phyloP scores from a whole-genome alignment of 2,329 filamentous ascomycete genomes.

The Pseudopyricularia javanii region DNA sequence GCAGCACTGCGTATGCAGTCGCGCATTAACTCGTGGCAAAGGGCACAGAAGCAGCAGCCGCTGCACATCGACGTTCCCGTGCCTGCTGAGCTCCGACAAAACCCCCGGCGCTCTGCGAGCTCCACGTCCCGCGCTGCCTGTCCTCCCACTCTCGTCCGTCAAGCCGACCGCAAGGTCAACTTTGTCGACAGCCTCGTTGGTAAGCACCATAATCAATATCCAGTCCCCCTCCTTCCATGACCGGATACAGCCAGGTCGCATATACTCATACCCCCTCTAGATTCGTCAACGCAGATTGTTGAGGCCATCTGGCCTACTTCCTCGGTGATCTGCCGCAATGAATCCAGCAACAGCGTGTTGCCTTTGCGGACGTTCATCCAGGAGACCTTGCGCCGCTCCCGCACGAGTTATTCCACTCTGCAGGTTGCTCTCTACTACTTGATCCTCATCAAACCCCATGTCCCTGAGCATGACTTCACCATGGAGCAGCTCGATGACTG shows the following conservation, averaged over 20 bases:
- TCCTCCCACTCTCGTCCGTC: slow-evolving; percentile 68
- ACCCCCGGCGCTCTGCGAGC: slow-evolving; percentile 44
- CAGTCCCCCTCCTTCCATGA: neutral
- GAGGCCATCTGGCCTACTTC: slow-evolving; percentile 95
- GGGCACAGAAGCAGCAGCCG: slow-evolving; percentile 12
- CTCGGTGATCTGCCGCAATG: slow-evolving; percentile 63
- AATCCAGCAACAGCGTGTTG: slow-evolving; percentile 64
- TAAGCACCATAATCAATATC: slow-evolving; percentile 46
- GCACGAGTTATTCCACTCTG: slow-evolving; percentile 93
- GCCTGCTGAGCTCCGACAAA: slow-evolving; percentile 50
- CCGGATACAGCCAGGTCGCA: neutral
- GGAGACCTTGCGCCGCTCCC: slow-evolving; percentile 86
- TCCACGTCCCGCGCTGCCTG: slow-evolving; percentile 43
- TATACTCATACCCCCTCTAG: slow-evolving; percentile 38
- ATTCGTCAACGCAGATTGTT: slow-evolving; percentile 94
- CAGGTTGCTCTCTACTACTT: slow-evolving; percentile 96
- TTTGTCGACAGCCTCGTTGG: slow-evolving; percentile 96
- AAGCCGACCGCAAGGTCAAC: slow-evolving; percentile 83
- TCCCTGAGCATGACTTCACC: slow-evolving; percentile 73
- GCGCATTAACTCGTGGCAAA: slow-evolving; percentile 15
- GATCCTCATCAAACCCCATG: slow-evolving; percentile 81
- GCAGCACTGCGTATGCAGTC: neutral
- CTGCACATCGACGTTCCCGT: slow-evolving; percentile 25
- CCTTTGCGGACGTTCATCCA: slow-evolving; percentile 94
- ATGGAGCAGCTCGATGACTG: slow-evolving; percentile 71